Percentiles rank a stretch among this genome's conserved stretches.
phyloP scores from a whole-genome alignment of 805 yeast genomes.

The Danielozyma ontarioensis region DNA sequence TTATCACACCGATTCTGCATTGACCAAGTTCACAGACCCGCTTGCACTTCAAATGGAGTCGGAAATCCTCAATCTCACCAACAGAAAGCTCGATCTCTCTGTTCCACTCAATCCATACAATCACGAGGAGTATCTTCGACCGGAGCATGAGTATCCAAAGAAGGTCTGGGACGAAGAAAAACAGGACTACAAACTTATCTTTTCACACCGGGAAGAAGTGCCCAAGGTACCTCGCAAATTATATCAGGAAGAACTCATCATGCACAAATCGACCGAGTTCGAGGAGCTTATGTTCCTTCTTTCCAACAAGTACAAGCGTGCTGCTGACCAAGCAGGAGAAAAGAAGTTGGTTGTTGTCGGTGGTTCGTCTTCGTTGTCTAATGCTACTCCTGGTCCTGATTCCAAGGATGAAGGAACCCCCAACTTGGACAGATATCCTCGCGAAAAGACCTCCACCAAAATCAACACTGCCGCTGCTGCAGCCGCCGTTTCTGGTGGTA shows the following conservation, averaged over 20 bases:
- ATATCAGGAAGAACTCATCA: conserved; percentile 37
- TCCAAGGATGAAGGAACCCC: conserved; percentile 4
- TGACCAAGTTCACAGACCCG: conserved; percentile 72
- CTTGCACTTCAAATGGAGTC: conserved; percentile 79
- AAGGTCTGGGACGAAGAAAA: conserved; percentile 35
- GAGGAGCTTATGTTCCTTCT: conserved; percentile 76
- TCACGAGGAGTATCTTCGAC: conserved; percentile 42
- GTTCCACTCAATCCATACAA: conserved; percentile 69
- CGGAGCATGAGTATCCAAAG: conserved; percentile 45
- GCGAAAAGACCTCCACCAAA: conserved; percentile 1
- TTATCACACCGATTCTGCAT: conserved; percentile 72
- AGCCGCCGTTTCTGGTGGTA: conserved; percentile 9
- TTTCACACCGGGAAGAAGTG: conserved; percentile 28
- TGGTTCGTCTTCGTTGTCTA: conserved; percentile 17
- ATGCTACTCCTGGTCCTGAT: conserved; percentile 11
- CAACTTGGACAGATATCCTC: conserved; percentile 5
- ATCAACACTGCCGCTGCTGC: conserved; percentile 13
- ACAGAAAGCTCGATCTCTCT: conserved; percentile 69
- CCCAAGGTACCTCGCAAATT: conserved; percentile 29
- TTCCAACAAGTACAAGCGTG: conserved; percentile 33
- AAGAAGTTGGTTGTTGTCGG: conserved; percentile 37
- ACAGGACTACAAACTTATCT: conserved; percentile 24
- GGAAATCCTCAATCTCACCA: conserved; percentile 75
- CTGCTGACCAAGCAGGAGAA: conserved; percentile 31
- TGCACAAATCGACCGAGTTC: conserved; percentile 73